Evolutionary conservation across 1,284 basidiomycete genomes (phyloP), one percentile per base, ranked within the genome.

Genomic region (Irpex lacteus): DNA sequence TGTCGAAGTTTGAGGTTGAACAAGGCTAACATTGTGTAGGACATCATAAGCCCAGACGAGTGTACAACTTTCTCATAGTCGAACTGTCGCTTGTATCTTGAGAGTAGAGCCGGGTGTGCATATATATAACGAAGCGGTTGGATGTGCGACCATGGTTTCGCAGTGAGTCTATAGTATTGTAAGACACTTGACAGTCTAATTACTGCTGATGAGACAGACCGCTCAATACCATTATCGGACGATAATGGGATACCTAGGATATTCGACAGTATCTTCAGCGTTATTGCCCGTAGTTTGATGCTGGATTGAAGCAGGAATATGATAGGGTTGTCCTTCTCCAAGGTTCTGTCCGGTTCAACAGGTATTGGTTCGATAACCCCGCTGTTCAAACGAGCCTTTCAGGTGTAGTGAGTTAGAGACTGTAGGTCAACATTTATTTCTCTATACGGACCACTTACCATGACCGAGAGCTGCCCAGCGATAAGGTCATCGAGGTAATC

Each of bases 401-500:
- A 26, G n/a, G 11, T 26, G 21, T 26, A 1, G 0, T 19, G 4
- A 26, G 18, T 18, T 34, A 34, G 5, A 34, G 1, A 0, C 32
- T 34, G 32, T 1, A 34, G 32, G 0, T 34, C 0, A 34, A 34
- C 32, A 1, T 34, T 5, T 34, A 34, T 34, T 34, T 0, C 1
- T 34, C 32, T 6, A 0, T 34, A 34, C 6, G 32, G 32, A 0
- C 5, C 6, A 34, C 32, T 34, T 34, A 34, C 32, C 32, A 34
- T 34, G 32, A 34, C 32, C 32, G 54, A 15, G 26, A 56, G 34
- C 32, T 19, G 32, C 11, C 54, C 54, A 32, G 54, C 54, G 32
- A 56, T 56, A 11, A 56, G 54, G 18, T 56, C 54, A 21, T 56
- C 54, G 54, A 56, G 32, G 54, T 56, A 56, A 9, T 56, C 54